A percentile compares a stretch with the other conserved stretches of the same genome.
These are phyloP conservation scores for Trypanosoma boissoni DNA, from an alignment of 208 protist genomes.

Conservation along the genomic window DNA sequence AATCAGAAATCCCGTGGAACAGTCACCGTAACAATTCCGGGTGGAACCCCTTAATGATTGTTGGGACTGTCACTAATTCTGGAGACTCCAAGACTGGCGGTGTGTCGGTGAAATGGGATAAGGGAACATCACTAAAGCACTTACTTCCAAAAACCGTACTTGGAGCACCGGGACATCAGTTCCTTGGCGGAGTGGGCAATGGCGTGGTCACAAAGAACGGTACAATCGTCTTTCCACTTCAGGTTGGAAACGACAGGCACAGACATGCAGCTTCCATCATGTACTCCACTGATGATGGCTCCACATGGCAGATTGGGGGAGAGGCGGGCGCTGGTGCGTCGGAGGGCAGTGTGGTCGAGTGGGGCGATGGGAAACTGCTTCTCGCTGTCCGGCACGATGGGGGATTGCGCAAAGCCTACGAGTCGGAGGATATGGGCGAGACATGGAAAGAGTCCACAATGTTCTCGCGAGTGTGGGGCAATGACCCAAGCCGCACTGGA, in stretches of 20 bases:
- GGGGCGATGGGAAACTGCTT: constrained; percentile 7
- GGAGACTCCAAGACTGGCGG: no score
- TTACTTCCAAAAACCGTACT: no score
- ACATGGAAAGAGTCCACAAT: constrained; percentile 7
- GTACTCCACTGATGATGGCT: constrained; percentile 3
- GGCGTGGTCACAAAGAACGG: background rate
- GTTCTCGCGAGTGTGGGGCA: no score
- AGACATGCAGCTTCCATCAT: background rate
- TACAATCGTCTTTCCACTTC: constrained; percentile 1
- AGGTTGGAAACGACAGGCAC: background rate
- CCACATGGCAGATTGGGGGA: background rate
- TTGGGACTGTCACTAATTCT: no score
- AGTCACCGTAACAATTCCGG: no score
- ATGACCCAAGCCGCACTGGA: background rate
- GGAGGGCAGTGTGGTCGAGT: background rate
- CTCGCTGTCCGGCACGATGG: background rate
- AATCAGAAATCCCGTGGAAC: no score
- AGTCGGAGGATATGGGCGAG: constrained; percentile 8
- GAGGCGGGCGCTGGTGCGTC: background rate
- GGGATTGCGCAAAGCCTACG: background rate
- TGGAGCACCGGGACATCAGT: no score
- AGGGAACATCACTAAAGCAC: no score
- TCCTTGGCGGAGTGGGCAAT: constrained; percentile 1
- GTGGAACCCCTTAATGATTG: no score
- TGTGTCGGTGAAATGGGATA: no score